Conservation (phyloP, 495 filamentous ascomycete genomes). For the Poronia punctata region DNA sequence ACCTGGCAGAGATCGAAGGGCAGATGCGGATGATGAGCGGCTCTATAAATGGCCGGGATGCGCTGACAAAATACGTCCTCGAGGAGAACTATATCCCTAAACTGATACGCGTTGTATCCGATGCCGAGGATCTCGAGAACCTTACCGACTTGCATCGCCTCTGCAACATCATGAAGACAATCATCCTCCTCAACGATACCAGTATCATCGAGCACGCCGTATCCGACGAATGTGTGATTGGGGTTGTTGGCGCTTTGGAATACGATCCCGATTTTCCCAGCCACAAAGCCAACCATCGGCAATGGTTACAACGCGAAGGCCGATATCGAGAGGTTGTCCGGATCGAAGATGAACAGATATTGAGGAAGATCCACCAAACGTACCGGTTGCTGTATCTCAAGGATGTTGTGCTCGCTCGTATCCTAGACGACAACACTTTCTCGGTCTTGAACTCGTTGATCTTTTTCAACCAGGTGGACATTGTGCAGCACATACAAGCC, state of each 20-base stretch:
- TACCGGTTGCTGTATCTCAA: conserved; percentile 98
- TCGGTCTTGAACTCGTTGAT: conserved; percentile 96
- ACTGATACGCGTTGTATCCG: conserved; percentile 73
- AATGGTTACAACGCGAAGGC: conserved; percentile 81
- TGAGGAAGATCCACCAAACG: conserved; percentile 89
- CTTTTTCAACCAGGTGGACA: conserved; percentile 98
- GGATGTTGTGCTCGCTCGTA: conserved; percentile 92
- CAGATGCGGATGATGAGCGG: conserved; percentile 69
- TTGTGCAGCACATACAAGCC: conserved; percentile 82
- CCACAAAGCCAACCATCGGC: conserved; percentile 95
- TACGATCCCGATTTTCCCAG: conserved; percentile 99
- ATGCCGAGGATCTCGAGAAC: conserved; percentile 87
- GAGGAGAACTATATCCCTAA: conserved; percentile 80
- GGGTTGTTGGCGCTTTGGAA: conserved; percentile 93
- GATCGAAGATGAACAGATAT: conserved; percentile 73
- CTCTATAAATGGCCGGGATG: conserved; percentile 71
- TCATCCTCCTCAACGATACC: conserved; percentile 91
- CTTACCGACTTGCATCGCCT: conserved; percentile 77
- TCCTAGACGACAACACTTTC: conserved; percentile 95
- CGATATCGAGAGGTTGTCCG: conserved; percentile 94
- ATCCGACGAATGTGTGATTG: conserved; percentile 78
- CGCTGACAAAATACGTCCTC: conserved; percentile 82
- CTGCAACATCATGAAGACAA: conserved; percentile 96
- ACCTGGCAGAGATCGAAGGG: conserved; percentile 74
- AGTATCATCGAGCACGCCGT: conserved; percentile 90